Evolutionary conservation across 345 rosid species (phyloP).

Genomic region (Alliaria petiolata): DNA sequence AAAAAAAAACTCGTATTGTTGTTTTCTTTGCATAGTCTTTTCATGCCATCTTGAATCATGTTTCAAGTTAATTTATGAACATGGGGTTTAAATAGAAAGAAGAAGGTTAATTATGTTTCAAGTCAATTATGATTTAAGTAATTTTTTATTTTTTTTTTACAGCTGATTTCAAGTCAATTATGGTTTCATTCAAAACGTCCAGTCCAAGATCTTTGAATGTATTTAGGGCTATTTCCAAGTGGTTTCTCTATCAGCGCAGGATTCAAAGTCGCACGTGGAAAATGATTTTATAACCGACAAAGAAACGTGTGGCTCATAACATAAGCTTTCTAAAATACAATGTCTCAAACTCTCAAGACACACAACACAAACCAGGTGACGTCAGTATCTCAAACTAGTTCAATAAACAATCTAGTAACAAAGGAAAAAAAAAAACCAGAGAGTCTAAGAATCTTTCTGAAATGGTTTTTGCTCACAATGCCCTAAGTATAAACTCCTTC

Average conservation of each 20-base stretch:
- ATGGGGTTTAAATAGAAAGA: neutral
- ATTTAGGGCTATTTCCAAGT: neutral
- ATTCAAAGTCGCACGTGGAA: conserved; percentile 12
- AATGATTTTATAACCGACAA: conserved; percentile 11
- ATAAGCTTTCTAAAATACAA: neutral
- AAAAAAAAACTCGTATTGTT: too few relatives aligned
- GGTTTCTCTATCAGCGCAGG: neutral
- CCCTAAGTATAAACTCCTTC: conserved; percentile 2
- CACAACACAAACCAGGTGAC: neutral
- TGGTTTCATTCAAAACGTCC: conserved; percentile 6
- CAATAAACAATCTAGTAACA: conserved; percentile 11
- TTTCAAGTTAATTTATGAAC: neutral
- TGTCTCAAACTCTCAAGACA: neutral
- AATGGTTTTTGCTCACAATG: conserved; percentile 1
- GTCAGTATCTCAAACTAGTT: neutral
- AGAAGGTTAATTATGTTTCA: neutral
- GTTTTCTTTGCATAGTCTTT: neutral
- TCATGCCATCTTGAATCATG: neutral
- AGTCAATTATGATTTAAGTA: neutral
- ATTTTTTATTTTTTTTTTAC: neutral
- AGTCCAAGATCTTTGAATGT: conserved; percentile 13
- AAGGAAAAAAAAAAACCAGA: neutral
- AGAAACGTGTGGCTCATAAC: neutral
- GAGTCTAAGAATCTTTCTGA: neutral
- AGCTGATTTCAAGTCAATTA: neutral